phyloP scores from a whole-genome alignment of 306 rosid genomes.

The Aeschynomene evenia region DNA sequence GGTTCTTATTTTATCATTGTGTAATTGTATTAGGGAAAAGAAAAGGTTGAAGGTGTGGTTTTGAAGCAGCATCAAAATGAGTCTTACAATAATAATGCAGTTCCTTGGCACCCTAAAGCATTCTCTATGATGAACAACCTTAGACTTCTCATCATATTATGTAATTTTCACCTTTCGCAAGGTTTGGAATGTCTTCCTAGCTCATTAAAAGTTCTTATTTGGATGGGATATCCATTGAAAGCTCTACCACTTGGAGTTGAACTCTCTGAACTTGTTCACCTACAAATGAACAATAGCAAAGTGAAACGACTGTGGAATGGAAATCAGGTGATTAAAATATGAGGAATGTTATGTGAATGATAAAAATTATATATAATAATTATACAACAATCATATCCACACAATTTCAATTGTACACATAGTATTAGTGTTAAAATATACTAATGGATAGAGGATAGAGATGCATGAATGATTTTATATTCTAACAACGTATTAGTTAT shows the following conservation, averaged over 20 bases:
- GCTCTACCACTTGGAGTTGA: neutral
- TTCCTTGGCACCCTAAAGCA: neutral
- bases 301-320: neutral
- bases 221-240: slow-evolving; percentile 6
- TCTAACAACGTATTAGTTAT: neutral
- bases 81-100: neutral
- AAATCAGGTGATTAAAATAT: neutral
- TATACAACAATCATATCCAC: no score
- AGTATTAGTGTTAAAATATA: no score
- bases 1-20: neutral
- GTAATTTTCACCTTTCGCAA: neutral
- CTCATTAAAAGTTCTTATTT: neutral
- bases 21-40: slow-evolving; percentile 25
- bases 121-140: slow-evolving; percentile 25
- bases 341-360: neutral
- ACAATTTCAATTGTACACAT: no score
- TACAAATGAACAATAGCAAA: slow-evolving; percentile 20
- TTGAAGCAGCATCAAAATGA: neutral
- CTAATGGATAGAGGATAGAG: no score
- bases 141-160: slow-evolving; percentile 19
- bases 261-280: slow-evolving; percentile 24
- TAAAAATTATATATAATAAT: no score
- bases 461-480: no score
- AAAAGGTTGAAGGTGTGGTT: neutral
- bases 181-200: neutral